Base-by-base conservation (phyloP, 495 filamentous ascomycete genomes). In the Corynascus novoguineensis region DNA sequence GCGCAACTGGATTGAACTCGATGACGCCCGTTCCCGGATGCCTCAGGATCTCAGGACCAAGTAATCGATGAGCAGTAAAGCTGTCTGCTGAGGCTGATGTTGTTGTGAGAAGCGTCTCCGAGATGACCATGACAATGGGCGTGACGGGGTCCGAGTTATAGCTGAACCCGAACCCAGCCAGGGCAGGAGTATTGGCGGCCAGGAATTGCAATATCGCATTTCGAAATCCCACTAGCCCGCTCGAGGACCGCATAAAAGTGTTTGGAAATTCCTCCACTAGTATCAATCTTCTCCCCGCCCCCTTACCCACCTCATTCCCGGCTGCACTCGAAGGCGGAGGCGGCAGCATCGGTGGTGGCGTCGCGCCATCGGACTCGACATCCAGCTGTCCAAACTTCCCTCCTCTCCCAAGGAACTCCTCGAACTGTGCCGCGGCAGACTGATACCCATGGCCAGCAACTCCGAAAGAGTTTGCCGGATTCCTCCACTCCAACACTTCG, bases 181-280 rank as follows among this genome's bases (percentile, higher is more conserved):
- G 63, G 3, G 77, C 68, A 4, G 78, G 80, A 2, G 74, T 77
- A 60, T 80, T 82, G 35, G 75, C 72, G 4, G 86, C 86, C 32
- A 97, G 72, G 66, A 86, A 93, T 53, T 85, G 81, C 34, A 88
- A 73, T 24, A 99, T 76, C 14, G 87, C 79, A 40, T 81, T 77
- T 53, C 89, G 81, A 69, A 99, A 97, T 0, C 87, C 78, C 50
- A 80, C 75, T 37, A 97, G 68, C 52, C 80, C 77, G 15, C 79
- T 78, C 11, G 87, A 88, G 0, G 81, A 84, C 40, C 82, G 79
- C 22, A 81, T 80, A 57, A 91, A 85, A 0, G 87, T 86, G 61
- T 88, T 90, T 1, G 95, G 95, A 67, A 96, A 97, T 66, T 99
- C 95, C 75, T 99, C 95, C 48, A 99, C 78, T 9, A 97, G 70